phyloP scores from a whole-genome alignment of 1,284 basidiomycete species.

The Coriolopsis trogii region DNA sequence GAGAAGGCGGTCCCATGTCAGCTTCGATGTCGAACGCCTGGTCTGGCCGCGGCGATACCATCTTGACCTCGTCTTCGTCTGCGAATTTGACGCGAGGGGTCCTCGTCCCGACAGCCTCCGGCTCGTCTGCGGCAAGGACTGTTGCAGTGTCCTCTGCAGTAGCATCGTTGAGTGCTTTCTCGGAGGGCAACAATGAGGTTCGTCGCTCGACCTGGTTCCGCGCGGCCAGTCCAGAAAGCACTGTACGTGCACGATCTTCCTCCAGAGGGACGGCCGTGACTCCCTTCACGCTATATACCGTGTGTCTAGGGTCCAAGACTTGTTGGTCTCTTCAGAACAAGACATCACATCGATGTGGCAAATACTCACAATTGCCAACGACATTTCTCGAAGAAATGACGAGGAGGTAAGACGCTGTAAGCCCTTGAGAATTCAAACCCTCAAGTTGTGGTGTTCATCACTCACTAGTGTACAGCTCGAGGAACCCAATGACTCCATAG shows the following conservation, averaged over 20 bases:
- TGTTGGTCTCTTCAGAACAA: background rate
- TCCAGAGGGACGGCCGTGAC: constrained; percentile 69
- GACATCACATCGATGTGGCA: background rate
- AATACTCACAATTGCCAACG: constrained; percentile 63
- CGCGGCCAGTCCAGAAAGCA: constrained; percentile 52
- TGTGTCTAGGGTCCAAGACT: constrained; percentile 66
- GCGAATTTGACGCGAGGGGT: constrained; percentile 53
- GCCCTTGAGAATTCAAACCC: constrained; percentile 7
- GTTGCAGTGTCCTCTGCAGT: constrained; percentile 15
- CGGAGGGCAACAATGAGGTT: constrained; percentile 44
- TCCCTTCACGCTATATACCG: constrained; percentile 66
- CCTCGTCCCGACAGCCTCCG: constrained; percentile 4
- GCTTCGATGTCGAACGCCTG: constrained; percentile 27
- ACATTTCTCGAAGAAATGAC: constrained; percentile 63
- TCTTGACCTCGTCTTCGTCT: constrained; percentile 43
- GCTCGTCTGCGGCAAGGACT: constrained; percentile 11
- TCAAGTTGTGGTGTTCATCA: constrained; percentile 8
- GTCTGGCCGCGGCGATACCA: constrained; percentile 38
- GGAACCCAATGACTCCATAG: constrained; percentile 72
- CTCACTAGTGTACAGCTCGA: constrained; percentile 71
- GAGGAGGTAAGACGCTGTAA: constrained; percentile 70
- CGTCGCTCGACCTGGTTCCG: constrained; percentile 48
- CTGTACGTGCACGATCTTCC: constrained; percentile 57
- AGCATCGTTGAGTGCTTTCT: constrained; percentile 7
- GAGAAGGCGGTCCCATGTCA: constrained; percentile 32